phyloP scores from a whole-genome alignment of 306 rosid species.

The Trifolium pratense region DNA sequence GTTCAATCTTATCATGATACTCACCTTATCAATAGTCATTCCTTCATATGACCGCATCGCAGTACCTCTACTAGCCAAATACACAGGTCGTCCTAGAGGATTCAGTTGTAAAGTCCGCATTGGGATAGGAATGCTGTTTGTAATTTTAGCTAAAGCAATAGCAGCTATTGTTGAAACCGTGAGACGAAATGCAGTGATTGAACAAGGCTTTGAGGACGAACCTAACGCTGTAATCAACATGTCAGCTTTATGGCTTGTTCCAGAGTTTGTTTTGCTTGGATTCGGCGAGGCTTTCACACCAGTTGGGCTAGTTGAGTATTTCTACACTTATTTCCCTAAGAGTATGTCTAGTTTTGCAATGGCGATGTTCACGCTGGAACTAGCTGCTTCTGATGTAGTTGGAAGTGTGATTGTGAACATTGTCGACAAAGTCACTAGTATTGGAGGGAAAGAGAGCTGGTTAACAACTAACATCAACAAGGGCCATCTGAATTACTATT shows the following conservation, averaged over 20 bases:
- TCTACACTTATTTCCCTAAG: slow-evolving; percentile 47
- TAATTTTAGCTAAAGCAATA: slow-evolving; percentile 32
- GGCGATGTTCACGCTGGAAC: slow-evolving; percentile 48
- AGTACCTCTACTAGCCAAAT: slow-evolving; percentile 47
- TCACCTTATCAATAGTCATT: slow-evolving; percentile 44
- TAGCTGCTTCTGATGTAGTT: slow-evolving; percentile 42
- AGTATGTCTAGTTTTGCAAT: slow-evolving; percentile 56
- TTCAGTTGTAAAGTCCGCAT: slow-evolving; percentile 43
- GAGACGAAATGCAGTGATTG: slow-evolving; percentile 39
- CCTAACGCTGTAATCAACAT: slow-evolving; percentile 41
- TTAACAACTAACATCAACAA: slow-evolving; percentile 54
- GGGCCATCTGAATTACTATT: slow-evolving; percentile 55
- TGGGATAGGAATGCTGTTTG: slow-evolving; percentile 43
- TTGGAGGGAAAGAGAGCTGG: slow-evolving; percentile 58
- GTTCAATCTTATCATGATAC: slow-evolving; percentile 39
- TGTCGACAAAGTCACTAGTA: slow-evolving; percentile 45
- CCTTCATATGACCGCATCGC: slow-evolving; percentile 34
- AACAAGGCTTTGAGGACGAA: slow-evolving; percentile 43
- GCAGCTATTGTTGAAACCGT: slow-evolving; percentile 41
- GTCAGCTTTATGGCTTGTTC: slow-evolving; percentile 56
- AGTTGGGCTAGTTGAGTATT: slow-evolving; percentile 54
- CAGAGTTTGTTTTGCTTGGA: slow-evolving; percentile 45
- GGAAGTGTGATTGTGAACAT: slow-evolving; percentile 38
- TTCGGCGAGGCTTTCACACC: slow-evolving; percentile 48
- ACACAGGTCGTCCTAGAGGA: slow-evolving; percentile 44